Evolutionary conservation across 1,284 basidiomycete genomes (phyloP), one percentile per base, ranked within the genome.

Genomic region (Sporisorium scitamineum): DNA sequence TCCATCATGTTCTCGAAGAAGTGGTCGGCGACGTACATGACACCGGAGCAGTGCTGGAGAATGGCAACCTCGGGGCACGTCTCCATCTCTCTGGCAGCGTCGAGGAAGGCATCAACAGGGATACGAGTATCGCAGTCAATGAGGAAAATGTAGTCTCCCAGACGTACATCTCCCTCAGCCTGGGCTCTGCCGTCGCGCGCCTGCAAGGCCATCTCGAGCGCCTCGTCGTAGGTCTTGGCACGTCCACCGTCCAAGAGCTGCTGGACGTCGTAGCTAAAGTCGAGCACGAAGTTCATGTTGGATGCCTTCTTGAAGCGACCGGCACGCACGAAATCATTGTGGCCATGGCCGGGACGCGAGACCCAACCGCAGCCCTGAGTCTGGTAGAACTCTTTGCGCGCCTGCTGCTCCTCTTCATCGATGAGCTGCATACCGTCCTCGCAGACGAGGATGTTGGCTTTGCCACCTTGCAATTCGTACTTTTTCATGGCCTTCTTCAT

Each of bases 291-390:
- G 87, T 90, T 94, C 92, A 94, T 92, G 86, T 95, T 94, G 0
- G 90, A 91, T 0, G 92, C 93, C 86, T 94, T 94, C 88, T 94
- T 94, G 88, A 94, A 94, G 29, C 92, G 90, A 70, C 93, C 93
- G 13, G 92, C 91, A 61, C 93, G 91, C 62, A 90, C 88, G 87
- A 90, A 94, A 0, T 92, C 92, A 79, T 90, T 90, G 34, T 85
- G 78, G 78, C 90, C 89, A 84, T 92, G 90, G 53, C 89, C 88
- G 5, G 93, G 93, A 52, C 93, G 90, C 29, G 93, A 91, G 65
- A 93, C 91, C 89, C 92, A 94, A 37, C 91, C 92, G 78, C 94
- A 92, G 78, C 90, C 91, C 80, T 94, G 92, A 22, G 69, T 61
- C 58, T 91, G 90, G 80, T 94, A 94, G 85, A 91, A 94, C 32